A percentile compares a stretch with the other conserved stretches of the same genome.
Conservation (phyloP, 257 asterid species). For the Striga asiatica region DNA sequence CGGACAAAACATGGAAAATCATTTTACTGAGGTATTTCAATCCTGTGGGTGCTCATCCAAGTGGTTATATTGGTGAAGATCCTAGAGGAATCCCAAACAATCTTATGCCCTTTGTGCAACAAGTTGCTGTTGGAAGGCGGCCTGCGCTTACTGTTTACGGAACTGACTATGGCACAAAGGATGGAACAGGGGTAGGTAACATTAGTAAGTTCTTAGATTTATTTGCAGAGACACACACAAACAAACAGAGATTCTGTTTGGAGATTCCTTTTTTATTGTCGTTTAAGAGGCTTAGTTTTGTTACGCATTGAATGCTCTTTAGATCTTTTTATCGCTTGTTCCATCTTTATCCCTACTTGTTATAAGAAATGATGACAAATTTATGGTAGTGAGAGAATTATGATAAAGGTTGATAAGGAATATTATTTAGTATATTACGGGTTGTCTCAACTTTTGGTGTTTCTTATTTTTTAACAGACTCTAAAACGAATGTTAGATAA, state of each 20-base stretch:
- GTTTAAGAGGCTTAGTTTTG: no score
- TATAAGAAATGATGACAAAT: no score
- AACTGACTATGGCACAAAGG: constrained; percentile 68
- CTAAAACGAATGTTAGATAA: no score
- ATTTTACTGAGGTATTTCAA: constrained; percentile 90
- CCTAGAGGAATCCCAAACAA: constrained; percentile 92
- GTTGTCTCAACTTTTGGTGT: no score
- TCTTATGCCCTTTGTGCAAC: constrained; percentile 96
- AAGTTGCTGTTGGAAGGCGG: constrained; percentile 95
- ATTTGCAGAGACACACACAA: neutral
- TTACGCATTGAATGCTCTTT: no score
- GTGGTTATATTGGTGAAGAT: constrained; percentile 94
- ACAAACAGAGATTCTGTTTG: neutral
- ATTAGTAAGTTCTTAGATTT: neutral
- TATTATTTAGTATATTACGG: no score
- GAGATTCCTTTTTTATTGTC: no score
- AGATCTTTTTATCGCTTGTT: no score
- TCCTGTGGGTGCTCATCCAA: constrained; percentile 95
- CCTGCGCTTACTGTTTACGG: constrained; percentile 78
- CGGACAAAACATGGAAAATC: constrained; percentile 86
- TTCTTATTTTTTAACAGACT: no score
- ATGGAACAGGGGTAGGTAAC: constrained; percentile 87
- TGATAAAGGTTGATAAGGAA: no score
- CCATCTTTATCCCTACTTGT: no score
- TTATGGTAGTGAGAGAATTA: no score